These are phyloP conservation scores for sunflower (Helianthus annuus) DNA, from an alignment of 129 eudicot genomes.

Conservation along the genomic window DNA sequence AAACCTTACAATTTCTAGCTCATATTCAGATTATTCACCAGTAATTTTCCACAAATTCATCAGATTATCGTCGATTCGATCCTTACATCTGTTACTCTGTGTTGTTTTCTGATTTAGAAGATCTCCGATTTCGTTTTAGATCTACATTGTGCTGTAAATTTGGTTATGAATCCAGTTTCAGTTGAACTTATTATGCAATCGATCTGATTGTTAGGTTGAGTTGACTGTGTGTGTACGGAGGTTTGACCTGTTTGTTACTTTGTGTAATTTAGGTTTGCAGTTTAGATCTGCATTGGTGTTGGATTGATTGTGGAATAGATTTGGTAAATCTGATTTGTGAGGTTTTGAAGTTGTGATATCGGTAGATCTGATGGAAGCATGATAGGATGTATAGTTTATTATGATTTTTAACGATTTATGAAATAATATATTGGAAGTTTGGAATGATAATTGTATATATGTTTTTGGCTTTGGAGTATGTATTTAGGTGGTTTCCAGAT, in stretches of 20 bases:
- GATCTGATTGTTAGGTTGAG: conserved; percentile 21
- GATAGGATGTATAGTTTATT: background rate
- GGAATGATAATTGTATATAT: background rate
- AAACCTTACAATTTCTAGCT: background rate
- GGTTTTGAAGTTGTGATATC: conserved; percentile 12
- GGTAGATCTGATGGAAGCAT: conserved; percentile 21
- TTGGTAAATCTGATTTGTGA: conserved; percentile 13
- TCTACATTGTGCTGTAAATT: conserved; percentile 23
- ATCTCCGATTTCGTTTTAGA: conserved; percentile 7
- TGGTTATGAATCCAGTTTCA: conserved; percentile 5
- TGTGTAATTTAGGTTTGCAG: background rate
- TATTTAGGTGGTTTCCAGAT: background rate
- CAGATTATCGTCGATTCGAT: conserved; percentile 1
- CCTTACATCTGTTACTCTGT: background rate
- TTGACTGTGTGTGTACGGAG: conserved; percentile 11
- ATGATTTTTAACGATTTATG: conserved; percentile 8
- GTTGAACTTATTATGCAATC: background rate
- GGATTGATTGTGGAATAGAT: background rate
- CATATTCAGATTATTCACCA: background rate
- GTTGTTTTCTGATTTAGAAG: conserved; percentile 14
- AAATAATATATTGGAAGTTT: background rate
- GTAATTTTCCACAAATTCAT: background rate
- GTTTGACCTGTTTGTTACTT: conserved; percentile 5
- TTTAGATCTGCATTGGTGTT: conserved; percentile 21
- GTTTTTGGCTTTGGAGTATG: background rate